Conservation (phyloP, 139 green algal genomes). For the Volvox africanus region DNA sequence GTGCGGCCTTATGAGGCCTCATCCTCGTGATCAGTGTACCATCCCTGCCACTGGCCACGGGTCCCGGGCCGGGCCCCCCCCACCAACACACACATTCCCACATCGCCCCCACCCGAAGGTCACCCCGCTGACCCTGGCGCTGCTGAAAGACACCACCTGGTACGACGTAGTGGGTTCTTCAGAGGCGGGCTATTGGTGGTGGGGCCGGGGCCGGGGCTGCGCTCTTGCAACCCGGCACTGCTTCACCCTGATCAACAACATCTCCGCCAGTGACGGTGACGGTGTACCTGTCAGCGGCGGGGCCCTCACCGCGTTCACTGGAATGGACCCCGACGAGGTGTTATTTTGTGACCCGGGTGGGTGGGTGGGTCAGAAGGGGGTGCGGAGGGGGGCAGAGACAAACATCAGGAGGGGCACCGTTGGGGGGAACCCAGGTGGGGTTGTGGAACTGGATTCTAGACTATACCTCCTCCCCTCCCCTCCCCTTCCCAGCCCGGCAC, state of each 20-base stretch:
- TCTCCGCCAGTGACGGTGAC: background rate
- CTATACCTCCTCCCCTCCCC: too few relatives aligned
- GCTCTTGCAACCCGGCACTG: background rate
- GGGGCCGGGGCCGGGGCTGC: background rate
- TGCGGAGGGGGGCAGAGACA: too few relatives aligned
- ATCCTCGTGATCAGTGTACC: background rate
- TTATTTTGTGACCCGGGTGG: conserved; percentile 26
- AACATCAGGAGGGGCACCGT: too few relatives aligned
- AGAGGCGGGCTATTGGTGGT: conserved; percentile 16
- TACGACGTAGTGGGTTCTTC: background rate
- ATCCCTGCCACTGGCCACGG: background rate
- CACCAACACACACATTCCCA: too few relatives aligned
- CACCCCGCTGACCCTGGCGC: conserved; percentile 11
- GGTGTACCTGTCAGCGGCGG: background rate
- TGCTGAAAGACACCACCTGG: conserved; percentile 16
- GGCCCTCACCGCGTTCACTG: too few relatives aligned
- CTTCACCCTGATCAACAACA: background rate
- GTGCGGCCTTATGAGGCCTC: background rate
- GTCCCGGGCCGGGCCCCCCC: too few relatives aligned
- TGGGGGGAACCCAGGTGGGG: too few relatives aligned
- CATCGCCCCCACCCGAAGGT: background rate
- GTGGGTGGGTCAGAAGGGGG: background rate
- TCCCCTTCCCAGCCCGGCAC: too few relatives aligned
- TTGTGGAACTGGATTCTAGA: too few relatives aligned
- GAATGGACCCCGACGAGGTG: background rate